These are phyloP conservation scores for Solanum ahanhuiri DNA, from an alignment of 257 asterid genomes.

Conservation along the genomic window DNA sequence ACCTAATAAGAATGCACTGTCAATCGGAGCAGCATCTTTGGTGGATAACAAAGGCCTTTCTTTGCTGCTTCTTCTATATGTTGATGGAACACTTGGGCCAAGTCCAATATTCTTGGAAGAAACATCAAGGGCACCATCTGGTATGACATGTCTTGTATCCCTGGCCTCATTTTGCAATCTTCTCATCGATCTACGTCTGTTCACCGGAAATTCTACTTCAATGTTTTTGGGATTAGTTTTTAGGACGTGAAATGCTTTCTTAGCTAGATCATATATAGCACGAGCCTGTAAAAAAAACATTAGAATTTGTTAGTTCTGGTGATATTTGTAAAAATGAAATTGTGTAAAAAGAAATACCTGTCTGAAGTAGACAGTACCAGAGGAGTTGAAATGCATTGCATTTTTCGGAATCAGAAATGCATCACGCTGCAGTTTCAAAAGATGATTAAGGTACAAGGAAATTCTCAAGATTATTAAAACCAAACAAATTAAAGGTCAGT, in stretches of 20 bases:
- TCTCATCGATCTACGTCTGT: conserved; percentile 64
- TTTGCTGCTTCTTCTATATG: conserved; percentile 7
- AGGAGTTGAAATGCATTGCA: conserved; percentile 84
- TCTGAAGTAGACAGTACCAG: conserved; percentile 56
- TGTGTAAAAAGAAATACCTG: conserved; percentile 28
- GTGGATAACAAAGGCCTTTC: conserved; percentile 6
- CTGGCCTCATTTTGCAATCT: conserved; percentile 30
- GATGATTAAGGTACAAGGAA: neutral
- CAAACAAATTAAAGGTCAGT: neutral
- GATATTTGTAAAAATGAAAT: neutral
- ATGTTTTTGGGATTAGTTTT: conserved; percentile 52
- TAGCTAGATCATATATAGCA: conserved; percentile 65
- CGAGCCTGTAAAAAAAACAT: conserved; percentile 43
- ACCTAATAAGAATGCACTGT: conserved; percentile 14
- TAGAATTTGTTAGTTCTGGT: neutral
- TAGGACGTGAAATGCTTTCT: conserved; percentile 60
- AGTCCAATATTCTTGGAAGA: conserved; percentile 4
- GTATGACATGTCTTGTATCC: conserved; percentile 11
- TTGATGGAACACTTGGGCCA: conserved; percentile 15
- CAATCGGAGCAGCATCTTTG: neutral
- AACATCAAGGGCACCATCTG: neutral
- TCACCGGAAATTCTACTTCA: conserved; percentile 42
- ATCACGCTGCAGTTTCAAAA: conserved; percentile 54
- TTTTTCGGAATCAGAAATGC: conserved; percentile 74
- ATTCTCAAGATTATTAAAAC: neutral